Evolutionary conservation across 768 basidiomycete genomes (phyloP), one percentile per base, ranked within the genome.

Genomic region (Candolleomyces aberdarensis): DNA sequence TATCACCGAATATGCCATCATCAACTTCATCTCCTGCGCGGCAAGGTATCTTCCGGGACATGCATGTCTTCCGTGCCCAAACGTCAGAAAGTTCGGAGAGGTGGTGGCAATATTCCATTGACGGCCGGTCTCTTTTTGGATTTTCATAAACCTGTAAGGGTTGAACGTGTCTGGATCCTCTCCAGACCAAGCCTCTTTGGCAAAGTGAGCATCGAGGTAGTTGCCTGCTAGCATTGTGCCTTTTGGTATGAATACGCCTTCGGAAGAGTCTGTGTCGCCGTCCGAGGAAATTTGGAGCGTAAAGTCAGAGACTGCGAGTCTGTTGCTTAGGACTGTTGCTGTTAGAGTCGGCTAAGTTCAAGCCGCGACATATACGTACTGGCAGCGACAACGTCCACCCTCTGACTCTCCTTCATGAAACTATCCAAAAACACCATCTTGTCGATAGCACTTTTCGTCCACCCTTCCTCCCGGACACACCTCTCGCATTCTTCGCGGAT

Each of bases 401-500:
- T 41, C 50, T 61, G 59, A 20, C 62, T 62, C 56, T 65, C 64
- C 36, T 65, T 65, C 50, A 65, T 60, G 47, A 65, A 58, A 22
- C 64, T 58, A 32, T 65, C 64, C 15, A 63, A 32, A 41, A 58
- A 52, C 3, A 41, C 13, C 62, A 65, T 60, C 44, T 56, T 61
- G 54, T 63, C 62, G 5, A 65, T 17, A 0, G 56, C 64, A 3
- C 4, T 29, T 20, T 63, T 65, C 11, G 61, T 55, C 62, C 77
- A 81, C 39, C 74, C 80, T 36, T 79, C 72, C 4, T 70, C 65
- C 3, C 61, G 54, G n/a, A 79, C 53, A 3, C 78, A 72, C 1
- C 62, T 56, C 36, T 79, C 77, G 5, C 81, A 71, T 65, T 85
- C 83, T 58, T 78, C 75, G 0, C 82, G 74, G 5, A 84, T 52